phyloP scores from a whole-genome alignment of 768 basidiomycete genomes.

The Kockovaella imperatae region DNA sequence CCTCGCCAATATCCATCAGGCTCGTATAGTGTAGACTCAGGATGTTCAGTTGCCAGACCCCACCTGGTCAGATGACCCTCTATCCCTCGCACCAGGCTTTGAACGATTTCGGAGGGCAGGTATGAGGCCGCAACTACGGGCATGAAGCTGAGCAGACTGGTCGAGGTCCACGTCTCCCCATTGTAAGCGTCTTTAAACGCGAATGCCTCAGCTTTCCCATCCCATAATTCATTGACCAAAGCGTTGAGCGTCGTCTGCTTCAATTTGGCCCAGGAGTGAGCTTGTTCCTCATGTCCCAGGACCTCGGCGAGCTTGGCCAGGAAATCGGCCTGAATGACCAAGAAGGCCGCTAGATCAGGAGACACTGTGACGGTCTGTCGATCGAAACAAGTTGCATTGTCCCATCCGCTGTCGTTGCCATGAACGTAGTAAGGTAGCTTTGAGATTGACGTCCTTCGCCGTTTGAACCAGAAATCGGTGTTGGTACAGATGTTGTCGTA shows the following conservation, averaged over 20 bases:
- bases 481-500: neutral
- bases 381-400: constrained; percentile 1
- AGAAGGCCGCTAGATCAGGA: neutral
- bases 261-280: neutral
- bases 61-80: neutral
- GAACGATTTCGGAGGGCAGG: neutral
- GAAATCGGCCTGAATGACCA: neutral
- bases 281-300: neutral
- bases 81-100: neutral
- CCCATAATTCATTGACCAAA: neutral
- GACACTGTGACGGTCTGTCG: neutral
- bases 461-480: neutral
- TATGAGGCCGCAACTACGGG: neutral
- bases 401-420: constrained; percentile 2
- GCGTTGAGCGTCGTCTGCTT: neutral
- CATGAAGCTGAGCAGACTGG: neutral
- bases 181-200: neutral
- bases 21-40: neutral
- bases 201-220: neutral
- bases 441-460: neutral
- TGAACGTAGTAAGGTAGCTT: neutral
- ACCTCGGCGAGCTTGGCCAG: neutral
- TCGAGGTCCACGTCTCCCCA: neutral
- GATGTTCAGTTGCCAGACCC: neutral
- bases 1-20: constrained; percentile 2